Percentiles rank a stretch among this genome's conserved stretches.
These are phyloP conservation scores for Noccaea bulbosa DNA, from an alignment of 345 rosid species.

Conservation along the genomic window DNA sequence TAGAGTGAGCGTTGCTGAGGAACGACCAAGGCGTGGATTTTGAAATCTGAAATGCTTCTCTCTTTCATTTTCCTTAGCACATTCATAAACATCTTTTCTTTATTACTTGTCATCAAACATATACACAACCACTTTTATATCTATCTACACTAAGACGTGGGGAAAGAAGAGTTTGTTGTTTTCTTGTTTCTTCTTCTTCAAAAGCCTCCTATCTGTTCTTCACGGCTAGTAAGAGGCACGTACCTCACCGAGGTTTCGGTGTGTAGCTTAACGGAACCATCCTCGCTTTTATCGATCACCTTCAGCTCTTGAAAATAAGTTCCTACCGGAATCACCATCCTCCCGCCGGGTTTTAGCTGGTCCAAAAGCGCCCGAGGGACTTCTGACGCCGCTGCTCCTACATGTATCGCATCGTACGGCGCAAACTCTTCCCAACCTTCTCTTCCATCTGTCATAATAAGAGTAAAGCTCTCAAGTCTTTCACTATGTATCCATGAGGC, in stretches of 20 bases:
- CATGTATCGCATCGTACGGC: slow-evolving; percentile 93
- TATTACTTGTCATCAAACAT: slow-evolving; percentile 26
- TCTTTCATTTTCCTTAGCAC: not conserved
- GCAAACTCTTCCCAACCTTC: slow-evolving; percentile 86
- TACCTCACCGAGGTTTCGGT: slow-evolving; percentile 84
- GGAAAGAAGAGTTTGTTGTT: not conserved
- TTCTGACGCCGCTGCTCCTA: slow-evolving; percentile 95
- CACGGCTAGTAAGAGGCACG: slow-evolving; percentile 92
- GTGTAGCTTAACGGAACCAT: slow-evolving; percentile 68
- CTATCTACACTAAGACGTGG: slow-evolving; percentile 31
- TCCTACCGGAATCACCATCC: slow-evolving; percentile 98
- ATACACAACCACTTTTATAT: slow-evolving; percentile 24
- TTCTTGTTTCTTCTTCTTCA: slow-evolving; percentile 20
- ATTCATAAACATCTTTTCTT: slow-evolving; percentile 6
- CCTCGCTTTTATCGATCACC: slow-evolving; percentile 75
- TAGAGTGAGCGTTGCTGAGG: slow-evolving; percentile 72
- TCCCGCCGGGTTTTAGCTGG: slow-evolving; percentile 95
- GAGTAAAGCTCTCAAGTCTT: not conserved
- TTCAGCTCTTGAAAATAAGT: slow-evolving; percentile 76
- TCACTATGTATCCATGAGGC: not conserved
- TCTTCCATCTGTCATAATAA: slow-evolving; percentile 71
- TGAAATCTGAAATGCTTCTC: not conserved
- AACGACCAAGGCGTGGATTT: slow-evolving; percentile 65
- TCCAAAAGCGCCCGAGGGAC: slow-evolving; percentile 84
- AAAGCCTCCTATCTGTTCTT: slow-evolving; percentile 61